These are phyloP conservation scores for Perilla frutescens DNA, from an alignment of 257 asterid genomes.

Conservation along the genomic window DNA sequence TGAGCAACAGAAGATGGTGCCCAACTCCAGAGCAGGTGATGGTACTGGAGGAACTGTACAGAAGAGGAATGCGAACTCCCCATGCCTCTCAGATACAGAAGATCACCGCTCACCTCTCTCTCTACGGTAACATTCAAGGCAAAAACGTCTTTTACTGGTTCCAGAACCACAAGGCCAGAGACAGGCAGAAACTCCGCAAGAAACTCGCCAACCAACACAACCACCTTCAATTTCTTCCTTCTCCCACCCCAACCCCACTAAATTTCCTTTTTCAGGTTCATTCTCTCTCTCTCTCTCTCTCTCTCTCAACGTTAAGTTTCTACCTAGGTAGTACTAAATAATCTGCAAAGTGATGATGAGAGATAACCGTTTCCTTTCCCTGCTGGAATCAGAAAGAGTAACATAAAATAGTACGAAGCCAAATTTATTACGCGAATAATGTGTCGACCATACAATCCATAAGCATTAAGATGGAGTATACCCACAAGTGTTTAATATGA, in stretches of 20 bases:
- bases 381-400: no score
- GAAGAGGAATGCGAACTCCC: constrained; percentile 71
- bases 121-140: constrained; percentile 74
- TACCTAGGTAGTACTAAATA: no score
- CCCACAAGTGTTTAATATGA: no score
- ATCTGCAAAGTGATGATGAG: no score
- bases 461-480: no score
- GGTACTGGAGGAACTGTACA: constrained; percentile 78
- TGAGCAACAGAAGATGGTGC: constrained; percentile 67
- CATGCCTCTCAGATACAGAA: constrained; percentile 70
- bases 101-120: constrained; percentile 71
- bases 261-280: neutral
- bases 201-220: constrained; percentile 44
- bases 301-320: no score
- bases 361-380: no score
- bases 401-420: no score
- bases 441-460: no score
- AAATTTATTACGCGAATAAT: no score
- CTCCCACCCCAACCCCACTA: neutral
- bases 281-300: no score
- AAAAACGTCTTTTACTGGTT: constrained; percentile 91
- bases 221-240: constrained; percentile 1
- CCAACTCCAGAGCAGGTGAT: constrained; percentile 84
- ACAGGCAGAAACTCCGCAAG: constrained; percentile 76
- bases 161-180: constrained; percentile 89